Evolutionary conservation across 2,329 filamentous ascomycete species (phyloP), one percentile per base, ranked within the genome.

Genomic region (Aspergillus vadensis): DNA sequence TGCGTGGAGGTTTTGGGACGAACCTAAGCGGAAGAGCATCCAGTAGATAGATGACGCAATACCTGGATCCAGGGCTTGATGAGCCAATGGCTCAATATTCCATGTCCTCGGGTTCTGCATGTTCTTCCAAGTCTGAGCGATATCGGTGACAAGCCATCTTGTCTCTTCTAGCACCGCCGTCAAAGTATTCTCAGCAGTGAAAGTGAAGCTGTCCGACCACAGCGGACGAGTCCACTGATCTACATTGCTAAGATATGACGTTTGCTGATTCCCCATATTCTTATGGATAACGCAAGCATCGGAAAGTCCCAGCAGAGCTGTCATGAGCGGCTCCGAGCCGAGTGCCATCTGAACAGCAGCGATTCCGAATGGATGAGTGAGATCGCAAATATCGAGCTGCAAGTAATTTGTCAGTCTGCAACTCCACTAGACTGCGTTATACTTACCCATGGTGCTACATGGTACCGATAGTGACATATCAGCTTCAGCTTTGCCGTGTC

Each of bases 371-470:
- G 74, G 71, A 50, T 79, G 79, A 1, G 69, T 69, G 32, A 76
- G 64, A 43, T 81, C 79, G 47, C 74, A 78, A 4, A 80, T 76
- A 58, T 81, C 80, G 23, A 81, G 70, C 79, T 81, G 36, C 4
- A 1, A 8, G 27, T 9, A 41, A 5, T 27, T 9, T 52, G 7
- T 38, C 17, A 25, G 21, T 39, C 15, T 25, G 6, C 9, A 39
- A 23, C 19, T 7, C 5, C 10, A 38, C 9, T n/a, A n/a, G 3
- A 2, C 15, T 36, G 30, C 4, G 17, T 17, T 21, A 50, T 30
- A 69, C 74, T 55, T 69, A 81, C 79, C 79, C 80, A 81, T 19
- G 79, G 76, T 5, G 79, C 78, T 32, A 82, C 72, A 43, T 79
- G 73, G 55, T 82, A 82, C 48, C 78, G 70, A 57, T 80, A 82